These are phyloP conservation scores for Lipomyces chichibuensis DNA, from an alignment of 805 yeast species.

Conservation along the genomic window DNA sequence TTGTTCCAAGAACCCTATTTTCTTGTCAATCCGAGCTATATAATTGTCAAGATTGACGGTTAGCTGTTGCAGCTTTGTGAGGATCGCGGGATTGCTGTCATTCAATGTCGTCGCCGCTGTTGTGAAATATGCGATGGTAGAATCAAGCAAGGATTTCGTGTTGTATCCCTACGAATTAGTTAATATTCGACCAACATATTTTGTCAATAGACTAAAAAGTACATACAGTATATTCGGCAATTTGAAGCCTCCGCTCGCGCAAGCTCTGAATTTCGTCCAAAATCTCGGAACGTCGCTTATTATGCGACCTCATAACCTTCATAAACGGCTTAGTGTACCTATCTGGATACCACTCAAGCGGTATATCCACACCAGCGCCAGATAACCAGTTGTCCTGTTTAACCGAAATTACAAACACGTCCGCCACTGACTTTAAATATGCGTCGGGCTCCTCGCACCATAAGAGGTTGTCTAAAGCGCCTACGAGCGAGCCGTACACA, in stretches of 20 bases:
- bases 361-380: conserved; percentile 37
- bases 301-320: conserved; percentile 11
- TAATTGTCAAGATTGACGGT: conserved; percentile 10
- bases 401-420: conserved; percentile 26
- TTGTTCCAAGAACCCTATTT: conserved; percentile 9
- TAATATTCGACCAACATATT: not conserved
- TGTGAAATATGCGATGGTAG: conserved; percentile 15
- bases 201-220: not conserved
- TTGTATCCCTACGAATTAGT: conserved; percentile 11
- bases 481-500: conserved; percentile 17
- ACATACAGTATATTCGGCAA: conserved; percentile 10
- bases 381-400: conserved; percentile 25
- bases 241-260: not conserved
- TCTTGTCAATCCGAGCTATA: conserved; percentile 16
- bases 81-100: not conserved
- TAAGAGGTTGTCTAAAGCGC: conserved; percentile 32
- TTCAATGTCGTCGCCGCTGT: not conserved
- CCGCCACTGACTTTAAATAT: conserved; percentile 23
- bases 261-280: not conserved
- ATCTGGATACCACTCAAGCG: conserved; percentile 39
- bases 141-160: conserved; percentile 12
- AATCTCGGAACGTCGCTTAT: not conserved
- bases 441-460: conserved; percentile 35
- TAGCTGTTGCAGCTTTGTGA: not conserved
- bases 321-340: conserved; percentile 35